Evolutionary conservation across 371 early-diverging fungal genomes (phyloP), one percentile per base, ranked within the genome.

Genomic region (Mucor indicus): DNA sequence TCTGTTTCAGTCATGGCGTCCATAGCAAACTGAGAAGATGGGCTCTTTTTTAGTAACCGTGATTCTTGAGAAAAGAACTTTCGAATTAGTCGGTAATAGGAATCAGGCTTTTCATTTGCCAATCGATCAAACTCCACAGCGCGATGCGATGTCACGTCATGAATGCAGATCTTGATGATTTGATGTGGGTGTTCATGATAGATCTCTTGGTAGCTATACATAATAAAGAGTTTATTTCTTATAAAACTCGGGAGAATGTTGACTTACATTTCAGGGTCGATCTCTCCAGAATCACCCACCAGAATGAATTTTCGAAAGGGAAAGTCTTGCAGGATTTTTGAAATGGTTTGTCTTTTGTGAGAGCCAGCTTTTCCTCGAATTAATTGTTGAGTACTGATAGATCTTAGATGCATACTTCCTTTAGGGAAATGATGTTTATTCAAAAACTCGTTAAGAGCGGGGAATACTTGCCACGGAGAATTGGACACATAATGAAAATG

Each of bases 221-320:
- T 13, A 33, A 40, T 19, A 40, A 16, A 13, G 3, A 37, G 10
- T 9, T 37, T 8, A 35, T 12, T 5, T 9, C 8, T 20, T 37
- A 4, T 11, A 16, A 20, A 1, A 20, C 12, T 11, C 19, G 8
- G 15, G 11, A 49, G 23, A 12, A 38, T 5, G n/a, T 4, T 29
- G 23, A 38, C 48, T 51, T 67, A 78, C 66, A 77, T 72, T 64
- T 85, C 84, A 25, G 83, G 79, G 54, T 87, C 87, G 17, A 75
- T 64, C 55, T 87, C 86, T 38, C 87, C 87, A 29, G 81, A 77
- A 50, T 87, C 87, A 19, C 86, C 85, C 15, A 87, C 69, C 10
- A 86, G 68, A 45, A 87, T 77, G 55, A 85, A 85, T 53, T 81
- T 79, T 20, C 85, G 75, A 19, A 72, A 42, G 3, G 85, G 84